Evolutionary conservation across 352 stramenopile species (phyloP).

Genomic region (Thalassiosira exigua): DNA sequence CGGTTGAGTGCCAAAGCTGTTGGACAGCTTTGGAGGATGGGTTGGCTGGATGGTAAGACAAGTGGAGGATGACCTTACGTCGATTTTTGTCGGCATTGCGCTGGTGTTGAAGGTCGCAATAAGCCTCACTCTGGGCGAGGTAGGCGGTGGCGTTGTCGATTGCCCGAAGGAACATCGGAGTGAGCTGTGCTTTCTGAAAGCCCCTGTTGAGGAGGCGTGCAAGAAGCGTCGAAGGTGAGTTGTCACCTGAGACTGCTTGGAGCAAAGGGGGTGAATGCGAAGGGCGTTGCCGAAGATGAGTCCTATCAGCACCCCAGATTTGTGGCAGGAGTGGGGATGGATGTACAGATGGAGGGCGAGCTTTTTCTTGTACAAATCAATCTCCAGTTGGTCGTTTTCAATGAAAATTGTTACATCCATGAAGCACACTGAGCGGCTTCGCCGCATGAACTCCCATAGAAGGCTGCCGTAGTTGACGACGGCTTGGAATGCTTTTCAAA

Average conservation of each 20-base stretch:
- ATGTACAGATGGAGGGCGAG: constrained; percentile 52
- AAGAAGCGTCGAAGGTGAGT: constrained; percentile 20
- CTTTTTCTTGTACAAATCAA: constrained; percentile 29
- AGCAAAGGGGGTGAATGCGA: constrained; percentile 26
- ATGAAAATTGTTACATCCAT: constrained; percentile 36
- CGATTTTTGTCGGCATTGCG: neutral
- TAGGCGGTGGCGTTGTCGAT: constrained; percentile 16
- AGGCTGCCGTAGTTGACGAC: constrained; percentile 21
- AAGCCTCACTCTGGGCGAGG: neutral
- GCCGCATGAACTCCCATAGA: constrained; percentile 18
- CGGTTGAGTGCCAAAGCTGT: neutral
- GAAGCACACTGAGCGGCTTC: constrained; percentile 12
- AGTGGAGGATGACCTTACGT: constrained; percentile 3
- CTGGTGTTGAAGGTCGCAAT: neutral
- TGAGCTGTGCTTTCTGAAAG: constrained; percentile 3
- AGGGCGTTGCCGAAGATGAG: constrained; percentile 34
- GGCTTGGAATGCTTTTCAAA: constrained; percentile 13
- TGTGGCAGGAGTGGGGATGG: constrained; percentile 39
- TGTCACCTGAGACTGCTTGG: constrained; percentile 8
- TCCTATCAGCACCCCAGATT: constrained; percentile 21
- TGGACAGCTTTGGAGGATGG: neutral
- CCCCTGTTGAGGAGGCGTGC: constrained; percentile 8
- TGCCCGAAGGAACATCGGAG: constrained; percentile 23
- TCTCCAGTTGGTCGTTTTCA: neutral
- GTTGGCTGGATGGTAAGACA: constrained; percentile 1